phyloP scores from a whole-genome alignment of 139 green algal species.

The Mychonastes homosphaera region DNA sequence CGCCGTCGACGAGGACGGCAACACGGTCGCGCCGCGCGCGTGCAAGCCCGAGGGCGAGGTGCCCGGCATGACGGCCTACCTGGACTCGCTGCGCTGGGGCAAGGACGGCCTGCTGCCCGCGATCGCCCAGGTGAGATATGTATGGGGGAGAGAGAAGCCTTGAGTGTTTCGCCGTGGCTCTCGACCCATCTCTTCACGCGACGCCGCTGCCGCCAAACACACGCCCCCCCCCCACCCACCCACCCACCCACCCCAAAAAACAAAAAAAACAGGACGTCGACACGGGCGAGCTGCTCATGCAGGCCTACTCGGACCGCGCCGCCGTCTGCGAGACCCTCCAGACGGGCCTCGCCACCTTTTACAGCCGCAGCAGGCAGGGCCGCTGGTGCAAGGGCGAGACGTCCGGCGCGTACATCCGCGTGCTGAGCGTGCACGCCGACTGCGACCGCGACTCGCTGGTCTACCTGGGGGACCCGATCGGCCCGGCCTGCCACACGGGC shows the following conservation, averaged over 20 bases:
- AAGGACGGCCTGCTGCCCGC: slow-evolving; percentile 78
- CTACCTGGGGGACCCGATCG: slow-evolving; percentile 80
- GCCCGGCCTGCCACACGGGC: slow-evolving; percentile 87
- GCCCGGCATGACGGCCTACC: slow-evolving; percentile 47
- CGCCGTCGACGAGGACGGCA: no score
- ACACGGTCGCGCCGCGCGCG: background rate
- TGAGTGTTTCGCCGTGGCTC: background rate
- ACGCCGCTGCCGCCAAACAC: background rate
- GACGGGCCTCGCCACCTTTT: slow-evolving; percentile 89
- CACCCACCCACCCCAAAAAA: no score
- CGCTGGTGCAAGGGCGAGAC: slow-evolving; percentile 99
- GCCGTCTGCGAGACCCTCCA: slow-evolving; percentile 83
- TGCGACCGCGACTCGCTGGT: slow-evolving; percentile 93
- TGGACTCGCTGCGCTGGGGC: slow-evolving; percentile 81
- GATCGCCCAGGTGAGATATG: slow-evolving; percentile 67
- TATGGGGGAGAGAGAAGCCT: background rate
- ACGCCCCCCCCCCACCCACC: background rate
- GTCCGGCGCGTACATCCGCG: slow-evolving; percentile 86
- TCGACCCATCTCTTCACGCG: background rate
- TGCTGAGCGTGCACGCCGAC: slow-evolving; percentile 48
- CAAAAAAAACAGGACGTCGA: slow-evolving; percentile 87
- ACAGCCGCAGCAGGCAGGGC: slow-evolving; percentile 71
- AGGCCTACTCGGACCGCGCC: slow-evolving; percentile 81
- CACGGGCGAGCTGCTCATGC: slow-evolving; percentile 94
- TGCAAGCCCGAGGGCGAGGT: slow-evolving; percentile 34